Conservation (phyloP, 164 flowering plant species). For the Vitis labrusca region DNA sequence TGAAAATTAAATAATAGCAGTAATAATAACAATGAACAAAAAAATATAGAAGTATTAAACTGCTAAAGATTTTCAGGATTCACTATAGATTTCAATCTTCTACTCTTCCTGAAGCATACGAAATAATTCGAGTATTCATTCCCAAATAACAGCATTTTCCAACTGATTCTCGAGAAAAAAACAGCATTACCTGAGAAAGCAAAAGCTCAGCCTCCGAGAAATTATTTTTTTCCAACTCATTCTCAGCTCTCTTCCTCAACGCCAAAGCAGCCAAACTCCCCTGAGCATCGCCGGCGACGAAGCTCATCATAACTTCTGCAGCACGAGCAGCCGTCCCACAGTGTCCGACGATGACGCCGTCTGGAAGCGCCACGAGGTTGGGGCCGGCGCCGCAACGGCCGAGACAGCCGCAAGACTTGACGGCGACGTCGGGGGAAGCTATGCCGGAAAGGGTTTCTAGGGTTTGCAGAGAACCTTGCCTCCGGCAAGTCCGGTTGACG, state of each 20-base stretch:
- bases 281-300: constrained; percentile 10
- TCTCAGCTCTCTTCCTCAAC: constrained; percentile 74
- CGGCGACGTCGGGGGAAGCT: constrained; percentile 55
- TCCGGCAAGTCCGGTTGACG: constrained; percentile 66
- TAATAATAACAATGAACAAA: too few species aligned
- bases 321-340: constrained; percentile 47
- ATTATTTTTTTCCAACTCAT: constrained; percentile 40
- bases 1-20: too few species aligned
- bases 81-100: too few species aligned
- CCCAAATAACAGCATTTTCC: neutral
- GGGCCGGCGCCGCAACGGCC: constrained; percentile 93
- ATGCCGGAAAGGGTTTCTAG: constrained; percentile 60
- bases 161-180: neutral
- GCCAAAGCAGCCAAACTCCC: constrained; percentile 63
- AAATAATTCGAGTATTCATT: too few species aligned
- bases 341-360: constrained; percentile 44
- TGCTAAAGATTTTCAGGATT: too few species aligned
- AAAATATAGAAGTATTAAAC: too few species aligned
- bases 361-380: constrained; percentile 69
- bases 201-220: constrained; percentile 49
- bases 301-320: too few species aligned
- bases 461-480: constrained; percentile 70
- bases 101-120: too few species aligned
- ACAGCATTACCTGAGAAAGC: constrained; percentile 56
- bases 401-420: constrained; percentile 81